phyloP scores from a whole-genome alignment of 129 eudicot species.

The Helianthus tuberosus region DNA sequence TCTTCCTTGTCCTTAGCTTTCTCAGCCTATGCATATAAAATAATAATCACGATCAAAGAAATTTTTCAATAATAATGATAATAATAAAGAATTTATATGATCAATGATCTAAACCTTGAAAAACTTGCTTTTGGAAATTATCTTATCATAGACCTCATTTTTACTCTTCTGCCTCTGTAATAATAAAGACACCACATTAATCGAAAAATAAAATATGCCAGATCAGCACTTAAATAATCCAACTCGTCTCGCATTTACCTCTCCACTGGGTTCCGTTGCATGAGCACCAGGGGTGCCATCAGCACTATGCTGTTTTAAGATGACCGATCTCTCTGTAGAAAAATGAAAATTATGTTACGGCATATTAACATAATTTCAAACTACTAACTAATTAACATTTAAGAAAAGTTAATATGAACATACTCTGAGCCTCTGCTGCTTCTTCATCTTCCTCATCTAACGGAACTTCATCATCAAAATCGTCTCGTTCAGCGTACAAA shows the following conservation, averaged over 20 bases:
- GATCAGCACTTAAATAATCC: conserved; percentile 2
- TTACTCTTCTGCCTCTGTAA: conserved; percentile 83
- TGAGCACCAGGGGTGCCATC: conserved; percentile 42
- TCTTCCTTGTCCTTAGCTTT: conserved; percentile 97
- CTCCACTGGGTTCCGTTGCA: conserved; percentile 42
- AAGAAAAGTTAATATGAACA: conserved; percentile 17
- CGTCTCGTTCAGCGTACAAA: conserved; percentile 63
- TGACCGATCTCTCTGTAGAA: conserved; percentile 50
- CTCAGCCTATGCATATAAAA: conserved; percentile 55
- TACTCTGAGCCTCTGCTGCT: conserved; percentile 52
- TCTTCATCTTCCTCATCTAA: conserved; percentile 61
- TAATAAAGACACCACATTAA: conserved; percentile 19
- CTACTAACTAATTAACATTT: not conserved
- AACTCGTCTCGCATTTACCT: conserved; percentile 54
- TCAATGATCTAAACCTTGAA: conserved; percentile 64
- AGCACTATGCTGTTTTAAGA: conserved; percentile 51
- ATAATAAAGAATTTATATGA: conserved; percentile 6
- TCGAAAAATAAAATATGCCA: not conserved
- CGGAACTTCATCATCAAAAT: conserved; percentile 82
- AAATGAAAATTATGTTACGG: conserved; percentile 10
- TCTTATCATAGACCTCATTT: conserved; percentile 87
- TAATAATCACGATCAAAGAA: conserved; percentile 10
- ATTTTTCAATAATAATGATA: not conserved
- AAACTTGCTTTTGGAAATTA: conserved; percentile 82
- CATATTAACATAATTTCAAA: not conserved